phyloP scores from a whole-genome alignment of 345 rosid genomes.

The Geranium rotundifolium region DNA sequence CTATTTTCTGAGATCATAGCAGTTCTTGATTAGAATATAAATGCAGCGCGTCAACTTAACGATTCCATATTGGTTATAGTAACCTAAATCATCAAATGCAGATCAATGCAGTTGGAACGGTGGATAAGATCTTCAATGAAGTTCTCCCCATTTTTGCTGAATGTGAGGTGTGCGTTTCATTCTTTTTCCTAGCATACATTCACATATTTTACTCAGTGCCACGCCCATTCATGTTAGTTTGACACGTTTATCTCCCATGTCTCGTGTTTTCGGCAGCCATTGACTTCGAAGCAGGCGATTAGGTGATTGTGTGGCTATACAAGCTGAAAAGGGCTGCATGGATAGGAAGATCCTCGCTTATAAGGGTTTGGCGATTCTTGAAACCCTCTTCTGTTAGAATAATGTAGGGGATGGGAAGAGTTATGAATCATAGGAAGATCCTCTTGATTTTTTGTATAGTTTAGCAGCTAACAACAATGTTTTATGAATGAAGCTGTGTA shows the following conservation, averaged over 20 bases:
- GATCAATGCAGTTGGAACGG: constrained; percentile 81
- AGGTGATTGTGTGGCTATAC: not conserved
- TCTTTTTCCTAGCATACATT: too few relatives aligned
- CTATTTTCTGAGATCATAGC: not conserved
- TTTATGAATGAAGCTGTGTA: too few relatives aligned
- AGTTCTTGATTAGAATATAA: not conserved
- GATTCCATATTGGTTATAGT: constrained; percentile 2
- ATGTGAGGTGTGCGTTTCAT: constrained; percentile 28
- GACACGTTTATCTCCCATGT: not conserved
- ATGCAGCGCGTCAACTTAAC: not conserved
- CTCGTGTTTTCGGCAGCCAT: not conserved
- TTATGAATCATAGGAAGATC: too few relatives aligned
- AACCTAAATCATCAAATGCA: constrained; percentile 21
- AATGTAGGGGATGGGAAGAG: too few relatives aligned
- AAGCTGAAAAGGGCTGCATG: too few relatives aligned
- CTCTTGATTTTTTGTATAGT: too few relatives aligned
- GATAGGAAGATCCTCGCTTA: too few relatives aligned
- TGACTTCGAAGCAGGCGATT: not conserved
- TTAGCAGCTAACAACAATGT: too few relatives aligned
- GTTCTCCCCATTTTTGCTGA: constrained; percentile 50
- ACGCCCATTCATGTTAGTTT: too few relatives aligned
- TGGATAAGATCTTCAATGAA: constrained; percentile 71
- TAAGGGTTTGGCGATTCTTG: too few relatives aligned
- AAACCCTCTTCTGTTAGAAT: too few relatives aligned
- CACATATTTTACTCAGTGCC: not conserved